Conservation (phyloP, 2,329 filamentous ascomycete genomes). For the Stachybotrys chlorohalonatus region DNA sequence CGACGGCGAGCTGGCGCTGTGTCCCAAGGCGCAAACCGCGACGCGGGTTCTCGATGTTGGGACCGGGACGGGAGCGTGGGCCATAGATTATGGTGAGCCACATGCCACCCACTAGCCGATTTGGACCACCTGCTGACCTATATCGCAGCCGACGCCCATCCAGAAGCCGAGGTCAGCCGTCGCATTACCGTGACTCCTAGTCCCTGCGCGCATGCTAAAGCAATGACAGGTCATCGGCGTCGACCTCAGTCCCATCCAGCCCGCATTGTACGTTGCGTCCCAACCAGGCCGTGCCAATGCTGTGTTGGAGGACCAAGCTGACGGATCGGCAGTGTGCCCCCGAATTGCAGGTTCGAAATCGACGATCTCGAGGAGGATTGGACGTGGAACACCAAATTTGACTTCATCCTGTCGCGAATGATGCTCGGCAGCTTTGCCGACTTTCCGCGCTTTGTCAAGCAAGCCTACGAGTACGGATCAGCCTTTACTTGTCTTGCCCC, state of each 20-base stretch:
- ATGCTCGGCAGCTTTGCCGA: conserved; percentile 18
- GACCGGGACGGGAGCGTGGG: conserved; percentile 23
- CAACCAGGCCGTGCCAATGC: background rate
- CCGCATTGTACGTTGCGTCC: conserved; percentile 11
- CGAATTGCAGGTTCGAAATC: conserved; percentile 36
- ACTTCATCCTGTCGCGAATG: conserved; percentile 24
- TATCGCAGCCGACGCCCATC: conserved; percentile 7
- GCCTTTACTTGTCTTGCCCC: background rate
- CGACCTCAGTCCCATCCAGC: conserved; percentile 25
- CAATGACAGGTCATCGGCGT: conserved; percentile 14
- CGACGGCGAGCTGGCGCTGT: conserved; percentile 12
- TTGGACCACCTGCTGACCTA: background rate
- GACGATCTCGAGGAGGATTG: conserved; percentile 26
- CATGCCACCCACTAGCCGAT: background rate
- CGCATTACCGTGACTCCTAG: background rate
- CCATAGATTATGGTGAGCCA: conserved; percentile 17
- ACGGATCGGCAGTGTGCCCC: conserved; percentile 22
- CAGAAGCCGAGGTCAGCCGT: conserved; percentile 9
- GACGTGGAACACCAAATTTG: conserved; percentile 21
- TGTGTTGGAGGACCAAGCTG: background rate
- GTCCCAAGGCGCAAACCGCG: conserved; percentile 9
- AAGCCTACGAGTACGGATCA: conserved; percentile 1
- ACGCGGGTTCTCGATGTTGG: conserved; percentile 19
- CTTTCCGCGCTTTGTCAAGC: conserved; percentile 1
- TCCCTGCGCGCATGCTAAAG: background rate